phyloP scores from a whole-genome alignment of 2,329 filamentous ascomycete species.

The Rhexocercosporidium sp. region DNA sequence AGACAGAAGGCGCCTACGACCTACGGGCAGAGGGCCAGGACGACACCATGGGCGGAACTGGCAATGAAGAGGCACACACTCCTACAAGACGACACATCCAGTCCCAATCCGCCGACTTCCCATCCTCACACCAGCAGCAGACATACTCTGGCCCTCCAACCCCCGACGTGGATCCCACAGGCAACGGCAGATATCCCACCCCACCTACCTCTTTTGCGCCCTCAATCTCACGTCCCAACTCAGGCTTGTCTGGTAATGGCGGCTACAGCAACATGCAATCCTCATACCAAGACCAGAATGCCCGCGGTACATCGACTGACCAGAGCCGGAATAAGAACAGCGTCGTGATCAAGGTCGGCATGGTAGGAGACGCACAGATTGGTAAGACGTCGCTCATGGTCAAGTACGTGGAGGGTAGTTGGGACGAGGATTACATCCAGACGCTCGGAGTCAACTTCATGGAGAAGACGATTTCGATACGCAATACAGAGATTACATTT shows the following conservation, averaged over 20 bases:
- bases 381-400: constrained; percentile 99
- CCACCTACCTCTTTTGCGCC: constrained; percentile 41
- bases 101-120: constrained; percentile 43
- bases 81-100: constrained; percentile 40
- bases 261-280: constrained; percentile 41
- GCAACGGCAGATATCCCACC: constrained; percentile 41
- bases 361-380: constrained; percentile 99
- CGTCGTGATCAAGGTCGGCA: constrained; percentile 98
- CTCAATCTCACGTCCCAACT: constrained; percentile 42
- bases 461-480: constrained; percentile 99
- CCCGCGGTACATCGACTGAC: constrained; percentile 36
- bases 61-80: constrained; percentile 41
- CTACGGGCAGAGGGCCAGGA: constrained; percentile 37
- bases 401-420: constrained; percentile 98
- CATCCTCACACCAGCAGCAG: constrained; percentile 34
- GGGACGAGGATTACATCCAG: constrained; percentile 99
- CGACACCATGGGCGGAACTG: constrained; percentile 37
- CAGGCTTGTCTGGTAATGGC: constrained; percentile 40
- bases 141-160: constrained; percentile 37
- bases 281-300: constrained; percentile 42
- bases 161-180: constrained; percentile 37
- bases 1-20: constrained; percentile 54
- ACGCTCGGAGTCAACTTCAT: constrained; percentile 99
- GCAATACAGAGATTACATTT: constrained; percentile 99
- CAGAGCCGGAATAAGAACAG: constrained; percentile 56